These are phyloP conservation scores for Quercus lobata DNA, from an alignment of 331 rosid genomes.

Conservation along the genomic window DNA sequence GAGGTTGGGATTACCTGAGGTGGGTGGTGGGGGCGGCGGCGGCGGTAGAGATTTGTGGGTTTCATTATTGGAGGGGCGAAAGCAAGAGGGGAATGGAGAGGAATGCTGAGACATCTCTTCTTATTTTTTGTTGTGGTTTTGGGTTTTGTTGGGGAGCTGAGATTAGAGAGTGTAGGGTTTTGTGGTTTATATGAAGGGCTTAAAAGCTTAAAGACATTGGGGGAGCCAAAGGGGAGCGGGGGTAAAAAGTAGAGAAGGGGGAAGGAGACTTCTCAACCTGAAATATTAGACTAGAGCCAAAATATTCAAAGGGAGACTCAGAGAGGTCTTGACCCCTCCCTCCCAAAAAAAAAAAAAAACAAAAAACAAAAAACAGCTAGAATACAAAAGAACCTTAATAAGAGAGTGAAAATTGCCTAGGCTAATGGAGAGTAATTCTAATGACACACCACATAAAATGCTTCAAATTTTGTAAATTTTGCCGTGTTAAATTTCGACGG, in stretches of 20 bases:
- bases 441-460: too few species aligned
- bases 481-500: too few species aligned
- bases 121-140: background rate
- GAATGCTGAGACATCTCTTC: constrained; percentile 48
- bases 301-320: too few species aligned
- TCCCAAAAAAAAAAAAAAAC: too few species aligned
- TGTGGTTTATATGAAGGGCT: background rate
- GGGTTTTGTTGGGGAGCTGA: background rate
- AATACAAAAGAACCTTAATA: too few species aligned
- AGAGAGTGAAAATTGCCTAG: too few species aligned
- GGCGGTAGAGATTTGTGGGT: constrained; percentile 13
- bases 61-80: constrained; percentile 43
- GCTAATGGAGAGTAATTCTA: too few species aligned
- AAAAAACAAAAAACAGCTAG: too few species aligned
- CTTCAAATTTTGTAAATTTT: too few species aligned
- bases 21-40: constrained; percentile 12
- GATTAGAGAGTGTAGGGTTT: background rate
- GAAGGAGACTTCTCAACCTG: background rate
- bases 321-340: too few species aligned
- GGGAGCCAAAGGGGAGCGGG: background rate
- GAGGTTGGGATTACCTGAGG: constrained; percentile 64
- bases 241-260: background rate
- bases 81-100: constrained; percentile 56
- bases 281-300: too few species aligned
- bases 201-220: background rate